Conservation (phyloP, 73 alveolate genomes). For the Paraurostyla sp. region DNA sequence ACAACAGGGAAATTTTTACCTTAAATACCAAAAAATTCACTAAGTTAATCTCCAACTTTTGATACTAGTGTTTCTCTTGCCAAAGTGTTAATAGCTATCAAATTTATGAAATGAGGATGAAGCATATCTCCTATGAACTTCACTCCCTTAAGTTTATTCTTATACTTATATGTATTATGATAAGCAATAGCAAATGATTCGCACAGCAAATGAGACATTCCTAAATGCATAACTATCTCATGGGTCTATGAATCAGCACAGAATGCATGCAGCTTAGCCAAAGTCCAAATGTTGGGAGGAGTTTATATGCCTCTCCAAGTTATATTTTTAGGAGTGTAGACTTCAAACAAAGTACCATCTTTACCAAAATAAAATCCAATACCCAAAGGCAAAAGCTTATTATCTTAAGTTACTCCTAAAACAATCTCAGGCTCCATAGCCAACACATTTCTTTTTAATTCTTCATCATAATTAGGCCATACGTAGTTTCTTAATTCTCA, state of each 20-base stretch:
- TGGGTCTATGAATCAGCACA: slow-evolving; percentile 24
- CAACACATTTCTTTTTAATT: background rate
- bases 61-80: slow-evolving; percentile 13
- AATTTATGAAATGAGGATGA: slow-evolving; percentile 7
- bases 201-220: slow-evolving; percentile 15
- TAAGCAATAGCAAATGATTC: slow-evolving; percentile 7
- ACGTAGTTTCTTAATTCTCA: background rate
- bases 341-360: slow-evolving; percentile 28
- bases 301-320: slow-evolving; percentile 24
- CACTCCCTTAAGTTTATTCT: background rate
- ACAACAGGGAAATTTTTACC: background rate
- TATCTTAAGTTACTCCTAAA: background rate
- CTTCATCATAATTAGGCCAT: background rate
- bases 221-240: slow-evolving; percentile 30
- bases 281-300: background rate
- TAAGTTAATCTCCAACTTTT: background rate
- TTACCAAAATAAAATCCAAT: slow-evolving; percentile 10
- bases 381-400: background rate
- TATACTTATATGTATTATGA: slow-evolving; percentile 6
- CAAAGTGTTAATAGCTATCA: background rate
- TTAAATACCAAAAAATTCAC: slow-evolving; percentile 27
- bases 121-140: background rate
- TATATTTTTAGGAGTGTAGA: background rate
- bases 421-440: slow-evolving; percentile 20
- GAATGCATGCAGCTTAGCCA: slow-evolving; percentile 6